Percentiles rank a stretch among this genome's conserved stretches.
These are phyloP conservation scores for Pyricularia sp. DNA, from an alignment of 2,329 filamentous ascomycete species.

Conservation along the genomic window DNA sequence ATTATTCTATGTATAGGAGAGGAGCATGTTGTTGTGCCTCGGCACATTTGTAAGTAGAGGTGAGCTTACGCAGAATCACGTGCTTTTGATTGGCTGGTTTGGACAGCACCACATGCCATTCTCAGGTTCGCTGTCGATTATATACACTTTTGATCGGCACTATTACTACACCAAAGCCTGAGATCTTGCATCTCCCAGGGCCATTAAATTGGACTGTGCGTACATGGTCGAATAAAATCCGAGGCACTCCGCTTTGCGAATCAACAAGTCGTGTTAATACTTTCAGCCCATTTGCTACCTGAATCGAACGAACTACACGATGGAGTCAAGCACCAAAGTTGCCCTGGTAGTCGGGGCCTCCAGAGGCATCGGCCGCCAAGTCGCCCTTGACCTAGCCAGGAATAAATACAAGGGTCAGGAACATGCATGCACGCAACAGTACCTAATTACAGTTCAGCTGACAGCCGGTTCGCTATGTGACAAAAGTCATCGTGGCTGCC, in stretches of 20 bases:
- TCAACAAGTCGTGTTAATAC: not conserved
- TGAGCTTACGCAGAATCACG: too few relatives aligned
- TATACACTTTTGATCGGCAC: too few relatives aligned
- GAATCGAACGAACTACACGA: not conserved
- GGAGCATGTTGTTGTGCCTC: not conserved
- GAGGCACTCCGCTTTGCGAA: too few relatives aligned
- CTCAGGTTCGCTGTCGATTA: too few relatives aligned
- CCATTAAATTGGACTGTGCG: too few relatives aligned
- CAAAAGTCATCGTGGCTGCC: slow-evolving; percentile 59
- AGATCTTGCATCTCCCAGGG: too few relatives aligned
- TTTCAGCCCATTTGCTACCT: not conserved
- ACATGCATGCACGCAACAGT: not conserved
- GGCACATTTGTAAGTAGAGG: not conserved
- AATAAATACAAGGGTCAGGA: slow-evolving; percentile 3
- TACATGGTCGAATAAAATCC: too few relatives aligned
- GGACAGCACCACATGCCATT: too few relatives aligned
- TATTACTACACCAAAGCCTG: too few relatives aligned
- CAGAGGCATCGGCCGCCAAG: slow-evolving; percentile 6
- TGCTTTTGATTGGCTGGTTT: too few relatives aligned
- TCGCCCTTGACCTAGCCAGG: slow-evolving; percentile 5
- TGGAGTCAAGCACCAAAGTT: slow-evolving; percentile 1
- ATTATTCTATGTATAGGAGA: not conserved
- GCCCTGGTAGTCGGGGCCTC: slow-evolving; percentile 6
- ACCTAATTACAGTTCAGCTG: not conserved
- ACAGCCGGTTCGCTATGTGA: not conserved